Percentiles rank a stretch among this genome's conserved stretches.
These are phyloP conservation scores for Microsporum canis DNA, from an alignment of 2,329 filamentous ascomycete genomes.

Conservation along the genomic window DNA sequence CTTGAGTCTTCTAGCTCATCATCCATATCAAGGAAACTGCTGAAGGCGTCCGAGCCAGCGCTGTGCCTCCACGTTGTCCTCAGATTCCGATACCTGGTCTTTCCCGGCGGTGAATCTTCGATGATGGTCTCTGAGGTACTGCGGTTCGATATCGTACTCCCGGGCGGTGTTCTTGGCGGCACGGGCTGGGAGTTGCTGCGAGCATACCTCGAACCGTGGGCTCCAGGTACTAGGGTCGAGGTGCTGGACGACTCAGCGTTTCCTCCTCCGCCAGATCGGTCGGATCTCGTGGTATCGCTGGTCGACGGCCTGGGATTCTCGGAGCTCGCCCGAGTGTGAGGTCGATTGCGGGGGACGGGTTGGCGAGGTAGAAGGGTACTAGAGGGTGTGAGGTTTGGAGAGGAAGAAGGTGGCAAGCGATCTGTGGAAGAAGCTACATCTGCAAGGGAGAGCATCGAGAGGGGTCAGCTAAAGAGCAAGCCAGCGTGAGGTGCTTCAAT, in stretches of 20 bases:
- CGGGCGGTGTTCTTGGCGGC: slow-evolving; percentile 38
- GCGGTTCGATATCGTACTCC: slow-evolving; percentile 21
- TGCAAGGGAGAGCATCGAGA: slow-evolving; percentile 1
- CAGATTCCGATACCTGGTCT: slow-evolving; percentile 24
- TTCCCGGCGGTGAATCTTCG: slow-evolving; percentile 22
- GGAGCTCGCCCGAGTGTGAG: slow-evolving; percentile 60
- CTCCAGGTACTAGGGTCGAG: slow-evolving; percentile 20
- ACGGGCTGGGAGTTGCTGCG: slow-evolving; percentile 39
- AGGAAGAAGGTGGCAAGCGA: slow-evolving; percentile 30
- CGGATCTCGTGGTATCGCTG: slow-evolving; percentile 6
- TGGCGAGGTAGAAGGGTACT: slow-evolving; percentile 48
- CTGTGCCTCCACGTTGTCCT: slow-evolving; percentile 30
- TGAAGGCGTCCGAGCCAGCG: slow-evolving; percentile 32
- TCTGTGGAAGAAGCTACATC: slow-evolving; percentile 10
- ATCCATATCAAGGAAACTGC: slow-evolving; percentile 34
- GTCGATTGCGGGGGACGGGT: slow-evolving; percentile 43
- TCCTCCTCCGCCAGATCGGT: slow-evolving; percentile 10
- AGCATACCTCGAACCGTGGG: slow-evolving; percentile 39
- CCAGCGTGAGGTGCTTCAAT: neutral
- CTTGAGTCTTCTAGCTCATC: slow-evolving; percentile 29
- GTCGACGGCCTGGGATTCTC: slow-evolving; percentile 47
- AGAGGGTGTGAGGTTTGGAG: slow-evolving; percentile 45
- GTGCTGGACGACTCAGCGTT: slow-evolving; percentile 1
- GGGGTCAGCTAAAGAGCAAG: neutral
- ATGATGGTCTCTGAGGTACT: slow-evolving; percentile 21